Evolutionary conservation across 495 filamentous ascomycete species (phyloP).

Genomic region (Lasiosphaeria ovina): DNA sequence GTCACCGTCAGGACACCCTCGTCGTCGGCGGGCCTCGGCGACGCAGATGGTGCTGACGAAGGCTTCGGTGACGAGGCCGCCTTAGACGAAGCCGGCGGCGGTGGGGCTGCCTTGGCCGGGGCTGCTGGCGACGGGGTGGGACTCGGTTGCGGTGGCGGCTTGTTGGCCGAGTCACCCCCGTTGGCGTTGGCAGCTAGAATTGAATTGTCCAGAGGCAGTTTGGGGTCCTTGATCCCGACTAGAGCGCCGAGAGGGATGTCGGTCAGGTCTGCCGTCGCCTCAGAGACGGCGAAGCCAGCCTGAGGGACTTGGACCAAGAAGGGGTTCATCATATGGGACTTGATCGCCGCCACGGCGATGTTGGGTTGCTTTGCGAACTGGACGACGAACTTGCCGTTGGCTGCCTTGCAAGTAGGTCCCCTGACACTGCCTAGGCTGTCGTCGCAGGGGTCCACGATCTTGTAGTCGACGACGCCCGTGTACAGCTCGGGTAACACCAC

Average conservation of each 20-base stretch:
- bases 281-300: slow-evolving; percentile 19
- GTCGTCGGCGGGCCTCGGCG: not conserved
- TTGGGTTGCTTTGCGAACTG: slow-evolving; percentile 29
- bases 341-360: slow-evolving; percentile 29
- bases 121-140: not conserved
- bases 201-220: slow-evolving; percentile 8
- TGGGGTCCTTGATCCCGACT: slow-evolving; percentile 14
- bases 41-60: not conserved
- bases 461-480: slow-evolving; percentile 77
- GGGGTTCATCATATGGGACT: slow-evolving; percentile 34
- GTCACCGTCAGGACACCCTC: slow-evolving; percentile 22
- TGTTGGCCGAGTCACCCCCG: not conserved
- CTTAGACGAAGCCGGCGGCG: too few relatives aligned
- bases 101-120: not conserved
- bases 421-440: slow-evolving; percentile 30
- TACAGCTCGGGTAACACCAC: slow-evolving; percentile 61
- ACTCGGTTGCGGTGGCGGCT: slow-evolving; percentile 2
- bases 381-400: slow-evolving; percentile 18
- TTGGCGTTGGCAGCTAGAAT: slow-evolving; percentile 1
- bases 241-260: slow-evolving; percentile 26
- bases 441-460: slow-evolving; percentile 46
- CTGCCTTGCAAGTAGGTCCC: slow-evolving; percentile 23
- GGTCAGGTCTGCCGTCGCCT: slow-evolving; percentile 17
- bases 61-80: too few relatives aligned
- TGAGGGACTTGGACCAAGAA: slow-evolving; percentile 37